Base-by-base conservation (phyloP, 768 basidiomycete genomes). In the Mrakia blollopis region DNA sequence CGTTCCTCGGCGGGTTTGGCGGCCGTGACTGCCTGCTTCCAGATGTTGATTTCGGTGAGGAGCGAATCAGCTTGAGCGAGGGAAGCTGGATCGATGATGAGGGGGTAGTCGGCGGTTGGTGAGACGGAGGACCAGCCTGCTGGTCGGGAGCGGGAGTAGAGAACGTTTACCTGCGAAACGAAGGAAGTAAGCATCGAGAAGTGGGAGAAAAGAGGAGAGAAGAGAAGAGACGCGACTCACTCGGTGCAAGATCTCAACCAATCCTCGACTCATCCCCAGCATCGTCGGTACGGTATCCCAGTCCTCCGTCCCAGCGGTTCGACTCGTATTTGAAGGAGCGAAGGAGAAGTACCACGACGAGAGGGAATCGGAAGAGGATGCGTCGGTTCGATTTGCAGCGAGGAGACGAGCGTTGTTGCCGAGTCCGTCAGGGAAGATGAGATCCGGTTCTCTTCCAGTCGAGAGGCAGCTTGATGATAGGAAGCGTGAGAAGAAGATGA, bases 121-220 rank as follows among this genome's bases (percentile, higher is more conserved):
- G 44, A 28, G 13, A 32, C 16, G 35, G 72, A 28, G 28, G 60
- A 57, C 52, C 35, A 52, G 25, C n/a, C 39, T 10, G 54, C 11
- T 2, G 72, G 72, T 28, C 72, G 72, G 2, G 72, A 72, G 50
- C 60, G 72, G 37, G 72, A 41, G 72, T 72, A 72, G 50, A 72
- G 72, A 23, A 52, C 18, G 32, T 72, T 57, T 21, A 72, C 39
- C 72, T 72, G 30, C 9, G 41, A 32, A 67, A 14, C 65, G 32
- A 18, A 37, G 32, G 65, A 18, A 41, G 18, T 6, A 72, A 18
- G 32, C 4, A 18, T 14, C 52, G 39, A 35, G 52, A 10, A 2
- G 72, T 60, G 39, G 44, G 44, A 50, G 14, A 14, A 50, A 14
- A 47, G 16, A 9, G 44, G 44, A 9, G 9, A 16, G 21, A 14